Conservation (phyloP, 2,329 filamentous ascomycete genomes). For the Hypocrella siamensis region DNA sequence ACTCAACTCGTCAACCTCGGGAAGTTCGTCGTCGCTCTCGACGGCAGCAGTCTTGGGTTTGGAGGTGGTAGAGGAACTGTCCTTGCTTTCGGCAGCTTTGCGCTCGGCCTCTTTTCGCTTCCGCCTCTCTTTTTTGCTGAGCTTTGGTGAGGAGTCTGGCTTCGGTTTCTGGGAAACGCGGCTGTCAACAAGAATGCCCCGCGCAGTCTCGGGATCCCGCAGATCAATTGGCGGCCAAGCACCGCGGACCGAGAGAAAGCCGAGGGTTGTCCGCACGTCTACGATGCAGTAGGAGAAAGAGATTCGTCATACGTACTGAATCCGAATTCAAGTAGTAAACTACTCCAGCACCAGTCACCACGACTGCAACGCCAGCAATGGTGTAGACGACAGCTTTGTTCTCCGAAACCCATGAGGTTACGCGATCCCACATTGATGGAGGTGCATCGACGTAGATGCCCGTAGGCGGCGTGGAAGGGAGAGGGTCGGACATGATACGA, state of each 20-base stretch:
- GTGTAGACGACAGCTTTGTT: constrained; percentile 95
- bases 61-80: constrained; percentile 17
- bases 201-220: background rate
- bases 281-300: background rate
- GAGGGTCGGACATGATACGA: constrained; percentile 27
- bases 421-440: constrained; percentile 71
- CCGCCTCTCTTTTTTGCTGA: constrained; percentile 78
- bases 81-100: constrained; percentile 32
- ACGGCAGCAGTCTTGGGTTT: constrained; percentile 34
- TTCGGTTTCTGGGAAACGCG: constrained; percentile 23
- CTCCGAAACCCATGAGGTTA: constrained; percentile 84
- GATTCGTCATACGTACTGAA: constrained; percentile 25
- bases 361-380: constrained; percentile 83
- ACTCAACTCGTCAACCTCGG: constrained; percentile 46
- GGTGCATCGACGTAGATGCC: constrained; percentile 37
- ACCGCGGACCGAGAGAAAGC: background rate
- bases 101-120: constrained; percentile 69
- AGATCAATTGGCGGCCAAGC: background rate
- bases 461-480: constrained; percentile 30
- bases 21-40: constrained; percentile 51
- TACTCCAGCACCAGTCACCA: constrained; percentile 79
- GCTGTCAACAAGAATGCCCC: background rate
- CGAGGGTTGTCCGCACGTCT: background rate
- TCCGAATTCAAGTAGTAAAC: constrained; percentile 72
- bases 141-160: constrained; percentile 43